Evolutionary conservation across 352 stramenopile genomes (phyloP), one percentile per base, ranked within the genome.

Genomic region (Phytophthora sojae): DNA sequence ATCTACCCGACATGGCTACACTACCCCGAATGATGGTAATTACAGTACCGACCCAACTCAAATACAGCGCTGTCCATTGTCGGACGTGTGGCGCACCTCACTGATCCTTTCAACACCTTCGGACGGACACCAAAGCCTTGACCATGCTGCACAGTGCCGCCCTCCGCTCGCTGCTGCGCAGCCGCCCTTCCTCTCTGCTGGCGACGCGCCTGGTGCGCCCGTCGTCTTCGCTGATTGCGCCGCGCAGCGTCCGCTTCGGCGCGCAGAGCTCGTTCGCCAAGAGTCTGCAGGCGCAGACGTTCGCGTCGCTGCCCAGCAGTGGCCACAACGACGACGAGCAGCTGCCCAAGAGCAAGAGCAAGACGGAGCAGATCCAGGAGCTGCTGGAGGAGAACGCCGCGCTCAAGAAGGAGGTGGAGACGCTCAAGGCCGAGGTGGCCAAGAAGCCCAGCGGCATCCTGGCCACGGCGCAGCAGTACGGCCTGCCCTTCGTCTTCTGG

Each of bases 391-490:
- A 96, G 76, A 96, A 96, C 56, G 80, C 79, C 14, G 81, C 73
- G 53, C 77, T 97, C 29, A 85, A 91, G 69, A 90, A 88, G 67
- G 75, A 96, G 56, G 61, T 95, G 23, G 80, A 79, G 7, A 76
- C 80, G 60, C 80, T 96, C 29, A 76, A 81, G 67, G 51, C 59
- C 14, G 74, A 78, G 44, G 39, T 62, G n/a, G 63, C 61, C 62
- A 92, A 91, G 74, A 94, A 94, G 61, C 83, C 83, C 17, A 88
- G 83, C 50, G 89, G 89, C 69, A 88, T 97, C 61, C 72, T 96
- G 71, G 73, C 71, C 6, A 92, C 83, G 53, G 85, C 96, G 69
- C 88, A 92, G 81, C 80, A 95, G 71, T 95, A 95, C 61, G 90
- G 90, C 57, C 66, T 95, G 73, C 90, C 90, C 45, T 96, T 97